Evolutionary conservation across 1,284 basidiomycete genomes (phyloP).

Genomic region (Fomitopsis betulina): DNA sequence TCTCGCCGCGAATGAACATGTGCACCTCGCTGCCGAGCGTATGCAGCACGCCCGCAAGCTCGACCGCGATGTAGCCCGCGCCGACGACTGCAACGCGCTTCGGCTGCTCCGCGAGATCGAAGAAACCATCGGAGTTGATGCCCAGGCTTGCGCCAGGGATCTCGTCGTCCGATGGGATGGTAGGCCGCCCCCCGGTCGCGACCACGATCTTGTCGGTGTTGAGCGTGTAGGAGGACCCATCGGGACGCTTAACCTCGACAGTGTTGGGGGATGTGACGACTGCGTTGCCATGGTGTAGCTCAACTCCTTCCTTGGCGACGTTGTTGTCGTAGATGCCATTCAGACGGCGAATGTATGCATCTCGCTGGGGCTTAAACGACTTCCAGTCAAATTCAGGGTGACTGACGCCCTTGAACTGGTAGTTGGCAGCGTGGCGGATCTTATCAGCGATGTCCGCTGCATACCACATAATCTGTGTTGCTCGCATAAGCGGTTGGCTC

Average conservation of each 20-base stretch:
- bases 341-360: slow-evolving; percentile 89
- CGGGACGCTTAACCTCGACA: slow-evolving; percentile 63
- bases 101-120: slow-evolving; percentile 87
- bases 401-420: slow-evolving; percentile 64
- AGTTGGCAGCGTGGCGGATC: slow-evolving; percentile 69
- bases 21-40: slow-evolving; percentile 89
- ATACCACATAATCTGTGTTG: slow-evolving; percentile 94
- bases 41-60: slow-evolving; percentile 88
- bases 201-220: slow-evolving; percentile 77
- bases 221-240: slow-evolving; percentile 65
- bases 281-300: slow-evolving; percentile 82
- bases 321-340: slow-evolving; percentile 94
- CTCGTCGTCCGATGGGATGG: slow-evolving; percentile 72
- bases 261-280: slow-evolving; percentile 62
- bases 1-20: slow-evolving; percentile 86
- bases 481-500: not conserved
- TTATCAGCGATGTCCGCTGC: slow-evolving; percentile 91
- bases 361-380: slow-evolving; percentile 89
- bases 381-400: slow-evolving; percentile 83
- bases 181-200: slow-evolving; percentile 85
- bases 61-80: slow-evolving; percentile 97
- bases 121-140: slow-evolving; percentile 95
- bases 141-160: slow-evolving; percentile 91
- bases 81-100: slow-evolving; percentile 93
- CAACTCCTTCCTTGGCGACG: slow-evolving; percentile 85